Conservation (phyloP, 257 asterid genomes). For the Capsicum rhomboideum region DNA sequence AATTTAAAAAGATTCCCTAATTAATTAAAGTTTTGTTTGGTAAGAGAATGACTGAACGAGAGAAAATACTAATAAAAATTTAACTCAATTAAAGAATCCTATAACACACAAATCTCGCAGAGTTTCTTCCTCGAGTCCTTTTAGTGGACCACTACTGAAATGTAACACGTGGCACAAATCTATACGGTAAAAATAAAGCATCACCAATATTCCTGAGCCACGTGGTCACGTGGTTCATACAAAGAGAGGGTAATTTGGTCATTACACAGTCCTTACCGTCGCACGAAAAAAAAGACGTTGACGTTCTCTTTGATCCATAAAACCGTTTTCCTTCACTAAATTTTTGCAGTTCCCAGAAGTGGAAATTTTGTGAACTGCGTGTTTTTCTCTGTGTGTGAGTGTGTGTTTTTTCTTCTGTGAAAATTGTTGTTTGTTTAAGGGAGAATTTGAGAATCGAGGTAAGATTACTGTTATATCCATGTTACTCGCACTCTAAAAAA, state of each 20-base stretch:
- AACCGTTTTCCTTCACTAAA: not conserved
- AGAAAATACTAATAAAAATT: not conserved
- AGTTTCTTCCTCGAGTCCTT: not conserved
- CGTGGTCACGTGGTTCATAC: slow-evolving; percentile 42
- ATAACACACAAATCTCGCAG: not conserved
- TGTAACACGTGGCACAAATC: not conserved
- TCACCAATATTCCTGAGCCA: slow-evolving; percentile 22
- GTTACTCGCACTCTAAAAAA: no score
- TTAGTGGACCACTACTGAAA: not conserved
- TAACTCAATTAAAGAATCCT: not conserved
- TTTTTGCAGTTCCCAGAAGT: slow-evolving; percentile 14
- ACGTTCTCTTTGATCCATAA: slow-evolving; percentile 12
- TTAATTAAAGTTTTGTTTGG: slow-evolving; percentile 1
- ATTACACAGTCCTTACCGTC: not conserved
- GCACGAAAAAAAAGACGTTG: slow-evolving; percentile 20
- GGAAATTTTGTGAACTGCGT: not conserved
- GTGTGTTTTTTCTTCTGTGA: not conserved
- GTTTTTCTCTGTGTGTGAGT: not conserved
- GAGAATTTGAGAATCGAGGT: not conserved
- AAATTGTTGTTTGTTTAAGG: not conserved
- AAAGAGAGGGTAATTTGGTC: slow-evolving; percentile 23
- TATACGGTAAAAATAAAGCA: not conserved
- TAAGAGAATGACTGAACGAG: not conserved
- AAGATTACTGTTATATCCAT: not conserved
- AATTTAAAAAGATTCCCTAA: not conserved